phyloP scores from a whole-genome alignment of 306 rosid species.

The Morella rubra region DNA sequence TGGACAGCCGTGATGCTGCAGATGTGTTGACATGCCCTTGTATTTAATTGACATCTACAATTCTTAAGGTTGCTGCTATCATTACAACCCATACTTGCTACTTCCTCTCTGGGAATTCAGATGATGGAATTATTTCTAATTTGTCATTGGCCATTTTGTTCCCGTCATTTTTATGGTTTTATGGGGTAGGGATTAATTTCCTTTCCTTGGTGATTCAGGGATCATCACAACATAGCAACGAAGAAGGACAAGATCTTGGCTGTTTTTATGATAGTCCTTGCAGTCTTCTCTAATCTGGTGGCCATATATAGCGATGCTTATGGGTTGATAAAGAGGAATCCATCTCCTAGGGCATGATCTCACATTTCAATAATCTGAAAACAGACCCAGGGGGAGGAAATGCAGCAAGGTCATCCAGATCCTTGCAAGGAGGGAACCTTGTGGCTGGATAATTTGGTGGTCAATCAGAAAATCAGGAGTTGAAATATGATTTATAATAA shows the following conservation, averaged over 20 bases:
- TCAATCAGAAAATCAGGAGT: constrained; percentile 32
- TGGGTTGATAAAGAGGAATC: constrained; percentile 53
- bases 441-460: constrained; percentile 24
- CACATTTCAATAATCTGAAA: constrained; percentile 2
- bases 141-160: not conserved
- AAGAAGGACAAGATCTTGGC: constrained; percentile 65
- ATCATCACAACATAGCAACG: constrained; percentile 65
- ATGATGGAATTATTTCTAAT: no score
- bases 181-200: not conserved
- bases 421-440: constrained; percentile 11
- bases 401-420: no score
- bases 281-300: constrained; percentile 65
- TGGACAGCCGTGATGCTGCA: not conserved
- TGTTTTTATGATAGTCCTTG: constrained; percentile 64
- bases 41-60: not conserved
- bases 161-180: constrained; percentile 2
- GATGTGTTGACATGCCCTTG: not conserved
- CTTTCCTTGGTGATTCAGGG: constrained; percentile 48
- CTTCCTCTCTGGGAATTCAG: no score
- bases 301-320: constrained; percentile 83
- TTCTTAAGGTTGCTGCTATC: not conserved
- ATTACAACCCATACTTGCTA: no score
- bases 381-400: not conserved
- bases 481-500: constrained; percentile 35
- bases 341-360: constrained; percentile 25